These are phyloP conservation scores for Globisporangium uncinulatum DNA, from an alignment of 352 stramenopile genomes.

Conservation along the genomic window DNA sequence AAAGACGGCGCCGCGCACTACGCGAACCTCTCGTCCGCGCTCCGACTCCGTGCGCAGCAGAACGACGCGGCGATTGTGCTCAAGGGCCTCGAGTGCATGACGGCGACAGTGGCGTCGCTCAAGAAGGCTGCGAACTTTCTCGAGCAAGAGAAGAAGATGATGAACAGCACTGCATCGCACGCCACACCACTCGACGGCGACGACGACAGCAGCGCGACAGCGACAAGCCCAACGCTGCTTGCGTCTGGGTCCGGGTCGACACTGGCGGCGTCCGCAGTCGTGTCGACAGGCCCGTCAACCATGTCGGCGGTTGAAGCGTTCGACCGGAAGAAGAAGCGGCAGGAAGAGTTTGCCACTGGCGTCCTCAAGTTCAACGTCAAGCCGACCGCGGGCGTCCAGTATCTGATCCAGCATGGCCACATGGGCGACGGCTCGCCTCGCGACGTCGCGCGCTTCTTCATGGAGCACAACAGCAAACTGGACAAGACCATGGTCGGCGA, in stretches of 20 bases:
- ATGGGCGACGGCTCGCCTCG: conserved; percentile 87
- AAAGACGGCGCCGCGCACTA: conserved; percentile 51
- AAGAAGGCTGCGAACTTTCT: conserved; percentile 87
- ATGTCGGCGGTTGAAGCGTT: conserved; percentile 93
- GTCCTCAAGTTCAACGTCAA: conserved; percentile 99
- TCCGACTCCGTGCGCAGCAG: conserved; percentile 60
- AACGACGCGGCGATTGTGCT: conserved; percentile 72
- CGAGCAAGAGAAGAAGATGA: conserved; percentile 48
- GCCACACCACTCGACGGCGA: conserved; percentile 33
- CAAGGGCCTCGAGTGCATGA: conserved; percentile 91
- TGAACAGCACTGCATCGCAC: conserved; percentile 15
- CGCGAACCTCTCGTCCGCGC: conserved; percentile 52
- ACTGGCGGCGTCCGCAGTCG: conserved; percentile 6
- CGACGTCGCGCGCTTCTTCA: conserved; percentile 93
- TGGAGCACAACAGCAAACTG: conserved; percentile 89
- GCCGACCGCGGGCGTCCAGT: conserved; percentile 88
- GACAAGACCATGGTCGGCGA: conserved; percentile 98
- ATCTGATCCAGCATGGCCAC: conserved; percentile 89
- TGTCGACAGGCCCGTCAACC: conserved; percentile 26
- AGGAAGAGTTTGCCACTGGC: conserved; percentile 96
- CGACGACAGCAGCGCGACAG: conserved; percentile 28
- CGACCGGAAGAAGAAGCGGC: conserved; percentile 94
- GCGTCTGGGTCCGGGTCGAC: neutral
- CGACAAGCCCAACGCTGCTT: neutral
- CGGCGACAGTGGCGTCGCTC: conserved; percentile 89